Evolutionary conservation across 768 basidiomycete species (phyloP).

Genomic region (Pulveroboletus frians): DNA sequence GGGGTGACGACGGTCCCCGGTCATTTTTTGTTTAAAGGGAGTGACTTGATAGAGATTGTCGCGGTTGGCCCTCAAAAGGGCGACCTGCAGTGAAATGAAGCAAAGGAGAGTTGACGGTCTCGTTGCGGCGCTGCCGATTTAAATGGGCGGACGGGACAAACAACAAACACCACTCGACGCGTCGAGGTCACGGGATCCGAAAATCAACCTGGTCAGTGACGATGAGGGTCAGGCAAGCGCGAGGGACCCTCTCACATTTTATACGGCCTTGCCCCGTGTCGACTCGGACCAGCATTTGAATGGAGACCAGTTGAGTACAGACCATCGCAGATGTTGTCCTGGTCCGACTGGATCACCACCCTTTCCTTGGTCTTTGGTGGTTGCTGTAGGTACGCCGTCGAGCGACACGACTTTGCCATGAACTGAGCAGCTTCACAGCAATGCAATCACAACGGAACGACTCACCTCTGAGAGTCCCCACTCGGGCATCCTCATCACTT

Average conservation of each 20-base stretch:
- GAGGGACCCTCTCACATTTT: neutral
- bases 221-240: neutral
- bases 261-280: neutral
- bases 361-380: slow-evolving; percentile 81
- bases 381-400: slow-evolving; percentile 62
- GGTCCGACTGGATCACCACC: slow-evolving; percentile 53
- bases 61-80: slow-evolving; percentile 1
- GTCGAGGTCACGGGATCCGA: slow-evolving; percentile 27
- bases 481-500: slow-evolving; percentile 81
- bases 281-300: neutral
- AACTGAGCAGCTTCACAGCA: slow-evolving; percentile 38
- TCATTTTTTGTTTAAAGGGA: slow-evolving; percentile 28
- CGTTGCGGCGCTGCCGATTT: slow-evolving; percentile 5
- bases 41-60: slow-evolving; percentile 32
- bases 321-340: slow-evolving; percentile 11
- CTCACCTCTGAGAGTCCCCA: slow-evolving; percentile 62
- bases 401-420: neutral
- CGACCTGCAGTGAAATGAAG: slow-evolving; percentile 14
- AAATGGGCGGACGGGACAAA: slow-evolving; percentile 4
- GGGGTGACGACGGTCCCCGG: slow-evolving; percentile 50
- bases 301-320: neutral
- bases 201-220: slow-evolving; percentile 13
- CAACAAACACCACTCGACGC: slow-evolving; percentile 15
- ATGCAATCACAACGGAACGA: slow-evolving; percentile 73
- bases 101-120: neutral